phyloP scores from a whole-genome alignment of 495 filamentous ascomycete genomes.

The Xylaria bambusicola region DNA sequence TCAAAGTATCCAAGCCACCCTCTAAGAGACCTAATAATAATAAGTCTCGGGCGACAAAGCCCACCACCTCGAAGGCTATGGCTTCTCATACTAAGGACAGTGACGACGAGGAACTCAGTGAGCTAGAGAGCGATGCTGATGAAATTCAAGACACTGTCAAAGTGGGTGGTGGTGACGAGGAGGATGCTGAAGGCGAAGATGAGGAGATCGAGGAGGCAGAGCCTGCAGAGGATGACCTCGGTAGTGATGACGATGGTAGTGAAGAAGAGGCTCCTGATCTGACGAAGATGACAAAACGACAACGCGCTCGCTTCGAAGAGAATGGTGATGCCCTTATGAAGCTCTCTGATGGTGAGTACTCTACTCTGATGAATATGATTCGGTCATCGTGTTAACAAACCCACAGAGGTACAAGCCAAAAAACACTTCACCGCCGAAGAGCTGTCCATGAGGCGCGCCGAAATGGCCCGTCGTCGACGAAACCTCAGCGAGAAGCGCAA shows the following conservation, averaged over 20 bases:
- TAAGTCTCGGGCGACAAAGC: slow-evolving; percentile 31
- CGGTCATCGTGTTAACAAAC: slow-evolving; percentile 12
- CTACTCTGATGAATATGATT: not conserved
- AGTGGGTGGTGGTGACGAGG: slow-evolving; percentile 46
- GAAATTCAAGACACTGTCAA: slow-evolving; percentile 51
- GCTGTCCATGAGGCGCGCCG: slow-evolving; percentile 88
- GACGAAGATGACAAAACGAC: slow-evolving; percentile 84
- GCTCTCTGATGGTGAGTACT: slow-evolving; percentile 67
- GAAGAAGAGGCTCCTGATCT: slow-evolving; percentile 73
- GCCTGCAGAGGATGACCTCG: slow-evolving; percentile 58
- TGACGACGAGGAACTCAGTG: slow-evolving; percentile 50
- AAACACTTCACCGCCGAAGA: slow-evolving; percentile 93
- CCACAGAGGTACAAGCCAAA: slow-evolving; percentile 84
- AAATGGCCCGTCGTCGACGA: slow-evolving; percentile 93
- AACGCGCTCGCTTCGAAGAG: slow-evolving; percentile 73
- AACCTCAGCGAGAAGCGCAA: slow-evolving; percentile 98
- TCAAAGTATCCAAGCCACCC: slow-evolving; percentile 46
- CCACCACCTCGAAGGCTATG: slow-evolving; percentile 27
- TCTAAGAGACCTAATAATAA: slow-evolving; percentile 25
- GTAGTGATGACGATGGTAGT: slow-evolving; percentile 66
- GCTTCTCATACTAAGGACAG: slow-evolving; percentile 36
- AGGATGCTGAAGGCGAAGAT: slow-evolving; percentile 60
- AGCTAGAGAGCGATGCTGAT: slow-evolving; percentile 51
- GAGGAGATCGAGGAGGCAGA: slow-evolving; percentile 61
- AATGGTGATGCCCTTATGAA: slow-evolving; percentile 62